Conservation (phyloP, 306 rosid species). For the Acacia confusa region DNA sequence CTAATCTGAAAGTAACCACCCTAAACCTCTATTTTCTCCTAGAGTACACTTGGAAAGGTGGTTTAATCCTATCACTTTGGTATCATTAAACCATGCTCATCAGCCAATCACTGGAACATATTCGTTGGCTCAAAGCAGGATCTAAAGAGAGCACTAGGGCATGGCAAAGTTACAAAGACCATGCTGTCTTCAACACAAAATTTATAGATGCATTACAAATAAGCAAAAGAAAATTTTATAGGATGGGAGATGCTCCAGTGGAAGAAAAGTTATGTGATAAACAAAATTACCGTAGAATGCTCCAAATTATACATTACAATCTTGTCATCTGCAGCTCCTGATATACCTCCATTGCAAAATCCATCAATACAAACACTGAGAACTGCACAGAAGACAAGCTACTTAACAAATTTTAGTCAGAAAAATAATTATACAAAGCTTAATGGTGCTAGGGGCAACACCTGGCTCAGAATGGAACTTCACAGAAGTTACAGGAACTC, state of each 20-base stretch:
- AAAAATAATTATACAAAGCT: slow-evolving; percentile 7
- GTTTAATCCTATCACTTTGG: too few relatives aligned
- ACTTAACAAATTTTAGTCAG: slow-evolving; percentile 9
- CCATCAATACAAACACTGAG: slow-evolving; percentile 70
- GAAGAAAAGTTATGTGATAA: not conserved
- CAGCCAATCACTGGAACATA: not conserved
- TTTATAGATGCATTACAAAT: not conserved
- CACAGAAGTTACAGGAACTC: slow-evolving; percentile 65
- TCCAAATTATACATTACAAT: slow-evolving; percentile 74
- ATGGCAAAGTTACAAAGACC: not conserved
- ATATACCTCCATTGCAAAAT: slow-evolving; percentile 81
- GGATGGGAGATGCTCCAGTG: not conserved
- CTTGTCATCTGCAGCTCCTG: slow-evolving; percentile 91
- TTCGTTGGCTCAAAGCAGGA: not conserved
- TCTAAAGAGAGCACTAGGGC: slow-evolving; percentile 9
- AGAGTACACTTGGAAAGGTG: too few relatives aligned
- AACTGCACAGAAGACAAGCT: slow-evolving; percentile 53
- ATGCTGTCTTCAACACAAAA: slow-evolving; percentile 4
- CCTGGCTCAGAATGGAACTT: slow-evolving; percentile 94
- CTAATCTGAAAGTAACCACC: too few relatives aligned
- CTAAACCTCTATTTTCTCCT: too few relatives aligned
- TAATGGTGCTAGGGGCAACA: slow-evolving; percentile 27
- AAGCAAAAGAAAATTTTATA: not conserved
- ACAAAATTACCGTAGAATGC: slow-evolving; percentile 66
- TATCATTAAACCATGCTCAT: not conserved